A percentile compares a stretch with the other conserved stretches of the same genome.
Conservation (phyloP, 192 early-diverging fungal species). For the Radiomyces spectabilis region DNA sequence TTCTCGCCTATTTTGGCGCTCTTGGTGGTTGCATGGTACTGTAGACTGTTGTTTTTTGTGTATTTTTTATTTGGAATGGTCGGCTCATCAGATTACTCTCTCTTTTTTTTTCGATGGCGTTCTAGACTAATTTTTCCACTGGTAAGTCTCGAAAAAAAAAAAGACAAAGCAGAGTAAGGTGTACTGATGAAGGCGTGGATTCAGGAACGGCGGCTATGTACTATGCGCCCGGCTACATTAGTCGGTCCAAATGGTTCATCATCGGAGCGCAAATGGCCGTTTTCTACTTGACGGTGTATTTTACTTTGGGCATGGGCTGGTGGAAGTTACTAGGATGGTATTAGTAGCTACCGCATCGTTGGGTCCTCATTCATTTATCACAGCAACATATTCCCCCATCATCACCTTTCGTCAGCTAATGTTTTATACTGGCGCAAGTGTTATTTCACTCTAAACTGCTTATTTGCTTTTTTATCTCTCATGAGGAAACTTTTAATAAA, state of each 20-base stretch:
- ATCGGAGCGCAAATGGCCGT: constrained; percentile 45
- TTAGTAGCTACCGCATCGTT: too few species aligned
- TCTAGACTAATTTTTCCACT: constrained; percentile 31
- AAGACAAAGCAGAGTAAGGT: too few species aligned
- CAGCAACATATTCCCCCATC: too few species aligned
- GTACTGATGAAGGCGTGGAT: too few species aligned
- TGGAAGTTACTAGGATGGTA: constrained; percentile 64
- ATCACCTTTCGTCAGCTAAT: too few species aligned
- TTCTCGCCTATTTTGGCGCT: constrained; percentile 59
- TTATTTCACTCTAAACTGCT: too few species aligned
- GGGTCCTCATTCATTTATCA: too few species aligned
- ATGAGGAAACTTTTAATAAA: too few species aligned
- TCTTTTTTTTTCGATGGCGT: not conserved
- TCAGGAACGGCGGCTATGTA: constrained; percentile 53
- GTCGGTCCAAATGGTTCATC: constrained; percentile 51
- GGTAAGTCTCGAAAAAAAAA: too few species aligned
- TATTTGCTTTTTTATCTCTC: too few species aligned
- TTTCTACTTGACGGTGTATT: constrained; percentile 44
- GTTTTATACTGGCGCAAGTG: too few species aligned
- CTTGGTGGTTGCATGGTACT: constrained; percentile 54
- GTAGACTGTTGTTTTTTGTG: too few species aligned
- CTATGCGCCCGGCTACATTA: constrained; percentile 51
- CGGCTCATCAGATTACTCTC: not conserved
- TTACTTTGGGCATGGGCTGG: constrained; percentile 60
- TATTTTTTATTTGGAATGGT: not conserved